Conservation (phyloP, 1,139 yeast species). For the Meyerozyma athensensis region DNA sequence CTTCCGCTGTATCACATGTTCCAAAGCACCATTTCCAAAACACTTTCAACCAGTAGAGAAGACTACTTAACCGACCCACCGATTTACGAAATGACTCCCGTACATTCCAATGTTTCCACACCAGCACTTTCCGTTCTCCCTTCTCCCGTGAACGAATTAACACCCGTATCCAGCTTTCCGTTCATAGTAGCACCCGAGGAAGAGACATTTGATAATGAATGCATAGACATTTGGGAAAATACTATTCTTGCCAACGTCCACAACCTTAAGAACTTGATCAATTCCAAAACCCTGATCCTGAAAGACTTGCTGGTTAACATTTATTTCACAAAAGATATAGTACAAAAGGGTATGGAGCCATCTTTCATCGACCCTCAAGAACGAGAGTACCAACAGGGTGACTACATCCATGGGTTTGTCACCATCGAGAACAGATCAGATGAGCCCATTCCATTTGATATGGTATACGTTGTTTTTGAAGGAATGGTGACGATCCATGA, state of each 20-base stretch:
- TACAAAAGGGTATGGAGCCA: slow-evolving; percentile 37
- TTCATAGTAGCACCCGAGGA: background rate
- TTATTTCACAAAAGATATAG: slow-evolving; percentile 35
- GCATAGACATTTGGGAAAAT: slow-evolving; percentile 38
- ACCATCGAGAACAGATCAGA: slow-evolving; percentile 21
- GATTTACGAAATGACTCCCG: slow-evolving; percentile 36
- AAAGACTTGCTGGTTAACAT: slow-evolving; percentile 29
- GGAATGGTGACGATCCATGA: slow-evolving; percentile 25
- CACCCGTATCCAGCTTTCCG: background rate
- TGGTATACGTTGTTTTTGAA: slow-evolving; percentile 34
- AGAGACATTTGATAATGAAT: slow-evolving; percentile 20
- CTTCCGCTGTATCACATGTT: slow-evolving; percentile 47
- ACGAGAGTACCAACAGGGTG: slow-evolving; percentile 28
- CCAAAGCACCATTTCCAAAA: slow-evolving; percentile 39
- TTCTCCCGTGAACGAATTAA: slow-evolving; percentile 9
- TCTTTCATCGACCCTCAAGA: slow-evolving; percentile 21
- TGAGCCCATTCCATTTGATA: slow-evolving; percentile 27
- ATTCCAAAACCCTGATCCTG: slow-evolving; percentile 21
- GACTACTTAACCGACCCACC: slow-evolving; percentile 43
- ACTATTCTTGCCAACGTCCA: slow-evolving; percentile 43
- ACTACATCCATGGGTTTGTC: slow-evolving; percentile 31
- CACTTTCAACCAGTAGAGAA: slow-evolving; percentile 35
- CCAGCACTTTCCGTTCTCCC: slow-evolving; percentile 9
- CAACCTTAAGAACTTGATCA: slow-evolving; percentile 32
- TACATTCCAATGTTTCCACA: slow-evolving; percentile 15